A percentile compares a stretch with the other conserved stretches of the same genome.
Evolutionary conservation across 179 eudicot species (phyloP).

Genomic region (Silene coronaria): DNA sequence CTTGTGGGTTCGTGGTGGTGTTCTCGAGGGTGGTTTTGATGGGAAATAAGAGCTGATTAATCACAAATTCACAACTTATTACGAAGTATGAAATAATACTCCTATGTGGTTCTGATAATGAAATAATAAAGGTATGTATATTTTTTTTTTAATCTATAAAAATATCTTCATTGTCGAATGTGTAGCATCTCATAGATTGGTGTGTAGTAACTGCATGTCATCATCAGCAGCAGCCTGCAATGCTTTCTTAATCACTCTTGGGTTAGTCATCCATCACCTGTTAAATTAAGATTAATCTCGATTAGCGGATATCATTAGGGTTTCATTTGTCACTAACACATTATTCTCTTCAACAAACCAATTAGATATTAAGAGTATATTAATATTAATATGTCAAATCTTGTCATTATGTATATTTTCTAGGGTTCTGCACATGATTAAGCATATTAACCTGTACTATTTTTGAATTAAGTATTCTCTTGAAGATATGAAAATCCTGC

Average conservation of each 20-base stretch:
- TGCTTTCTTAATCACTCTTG: too few relatives aligned
- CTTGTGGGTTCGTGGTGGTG: too few relatives aligned
- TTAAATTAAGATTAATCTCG: not conserved
- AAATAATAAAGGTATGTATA: too few relatives aligned
- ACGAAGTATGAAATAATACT: too few relatives aligned
- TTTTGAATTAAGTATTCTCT: not conserved
- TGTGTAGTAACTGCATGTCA: not conserved
- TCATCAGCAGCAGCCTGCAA: not conserved
- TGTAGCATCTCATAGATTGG: not conserved
- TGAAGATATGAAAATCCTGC: not conserved
- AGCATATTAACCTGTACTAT: not conserved
- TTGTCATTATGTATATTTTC: not conserved
- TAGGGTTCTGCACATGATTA: not conserved
- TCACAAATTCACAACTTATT: too few relatives aligned
- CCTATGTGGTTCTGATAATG: too few relatives aligned
- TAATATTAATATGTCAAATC: not conserved
- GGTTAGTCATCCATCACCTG: too few relatives aligned
- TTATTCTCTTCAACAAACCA: not conserved
- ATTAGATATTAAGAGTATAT: not conserved
- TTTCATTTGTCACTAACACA: not conserved
- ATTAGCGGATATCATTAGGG: conserved; percentile 2
- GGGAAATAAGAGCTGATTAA: not conserved
- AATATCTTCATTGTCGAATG: not conserved
- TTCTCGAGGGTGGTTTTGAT: not conserved
- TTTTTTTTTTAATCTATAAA: too few relatives aligned